Evolutionary conservation across 495 filamentous ascomycete species (phyloP).

Genomic region (Penicillium fimorum): DNA sequence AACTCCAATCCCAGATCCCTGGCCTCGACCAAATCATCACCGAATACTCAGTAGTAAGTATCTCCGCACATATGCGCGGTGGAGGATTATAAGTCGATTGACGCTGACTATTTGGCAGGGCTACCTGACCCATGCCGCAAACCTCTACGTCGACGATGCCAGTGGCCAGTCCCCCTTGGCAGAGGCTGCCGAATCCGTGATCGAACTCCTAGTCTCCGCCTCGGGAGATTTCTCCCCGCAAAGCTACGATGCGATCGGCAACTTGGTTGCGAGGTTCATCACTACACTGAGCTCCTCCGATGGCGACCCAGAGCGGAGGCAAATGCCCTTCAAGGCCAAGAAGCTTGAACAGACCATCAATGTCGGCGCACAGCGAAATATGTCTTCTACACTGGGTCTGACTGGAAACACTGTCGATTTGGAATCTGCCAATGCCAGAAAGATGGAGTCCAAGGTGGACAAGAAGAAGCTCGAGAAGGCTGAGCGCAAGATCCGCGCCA

Average conservation of each 20-base stretch:
- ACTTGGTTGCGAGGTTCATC: constrained; percentile 89
- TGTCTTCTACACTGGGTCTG: constrained; percentile 91
- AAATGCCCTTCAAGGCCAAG: constrained; percentile 71
- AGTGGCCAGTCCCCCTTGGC: constrained; percentile 67
- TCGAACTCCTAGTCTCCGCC: constrained; percentile 83
- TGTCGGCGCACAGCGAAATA: constrained; percentile 88
- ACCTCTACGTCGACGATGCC: constrained; percentile 71
- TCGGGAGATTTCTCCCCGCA: constrained; percentile 71
- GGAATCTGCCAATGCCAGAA: constrained; percentile 85
- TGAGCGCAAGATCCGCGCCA: constrained; percentile 94
- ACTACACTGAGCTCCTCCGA: constrained; percentile 71
- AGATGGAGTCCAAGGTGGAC: constrained; percentile 96
- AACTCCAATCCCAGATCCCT: constrained; percentile 83
- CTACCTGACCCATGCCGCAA: constrained; percentile 90
- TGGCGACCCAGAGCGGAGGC: constrained; percentile 68
- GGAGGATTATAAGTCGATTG: neutral
- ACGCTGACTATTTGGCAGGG: constrained; percentile 48
- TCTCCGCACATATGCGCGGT: constrained; percentile 3
- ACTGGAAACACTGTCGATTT: constrained; percentile 83
- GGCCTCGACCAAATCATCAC: constrained; percentile 86
- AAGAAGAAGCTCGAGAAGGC: constrained; percentile 99
- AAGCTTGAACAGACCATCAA: constrained; percentile 94
- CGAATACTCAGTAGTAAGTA: constrained; percentile 76
- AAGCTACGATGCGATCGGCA: constrained; percentile 73
- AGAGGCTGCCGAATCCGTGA: constrained; percentile 82